These are phyloP conservation scores for Fusarium nematophilum DNA, from an alignment of 2,329 filamentous ascomycete species.

Conservation along the genomic window DNA sequence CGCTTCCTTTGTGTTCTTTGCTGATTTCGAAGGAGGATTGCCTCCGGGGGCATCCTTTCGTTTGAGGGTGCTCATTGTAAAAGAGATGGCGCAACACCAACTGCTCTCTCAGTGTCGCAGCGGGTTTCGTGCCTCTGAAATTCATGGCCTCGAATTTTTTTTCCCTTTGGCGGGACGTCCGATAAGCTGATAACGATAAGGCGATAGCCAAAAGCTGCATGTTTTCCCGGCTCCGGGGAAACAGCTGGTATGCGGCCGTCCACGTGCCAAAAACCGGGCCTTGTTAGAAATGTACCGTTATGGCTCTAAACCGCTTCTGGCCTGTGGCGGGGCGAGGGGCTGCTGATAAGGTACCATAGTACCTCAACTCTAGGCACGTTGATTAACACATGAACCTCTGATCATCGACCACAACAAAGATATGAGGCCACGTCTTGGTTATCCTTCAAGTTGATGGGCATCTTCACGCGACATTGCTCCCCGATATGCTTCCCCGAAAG, in stretches of 20 bases:
- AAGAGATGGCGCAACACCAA: slow-evolving; percentile 45
- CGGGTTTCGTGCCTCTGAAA: slow-evolving; percentile 32
- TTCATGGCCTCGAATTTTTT: slow-evolving; percentile 47
- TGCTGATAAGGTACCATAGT: not conserved
- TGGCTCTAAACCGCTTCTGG: slow-evolving; percentile 2
- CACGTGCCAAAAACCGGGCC: not conserved
- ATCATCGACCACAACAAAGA: slow-evolving; percentile 21
- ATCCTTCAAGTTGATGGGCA: slow-evolving; percentile 18
- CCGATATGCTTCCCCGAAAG: slow-evolving; percentile 50
- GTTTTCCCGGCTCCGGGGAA: slow-evolving; percentile 30
- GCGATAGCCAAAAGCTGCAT: slow-evolving; percentile 8
- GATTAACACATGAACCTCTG: slow-evolving; percentile 37
- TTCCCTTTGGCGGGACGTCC: slow-evolving; percentile 40
- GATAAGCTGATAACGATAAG: slow-evolving; percentile 39
- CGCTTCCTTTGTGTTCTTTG: slow-evolving; percentile 58
- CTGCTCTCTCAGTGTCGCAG: slow-evolving; percentile 36
- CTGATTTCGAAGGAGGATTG: slow-evolving; percentile 60
- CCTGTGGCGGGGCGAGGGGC: slow-evolving; percentile 12
- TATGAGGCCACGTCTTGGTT: slow-evolving; percentile 8
- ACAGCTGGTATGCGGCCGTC: not conserved
- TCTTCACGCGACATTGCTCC: not conserved
- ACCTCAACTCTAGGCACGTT: slow-evolving; percentile 29
- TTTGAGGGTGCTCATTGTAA: slow-evolving; percentile 66
- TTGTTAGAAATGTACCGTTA: not conserved
- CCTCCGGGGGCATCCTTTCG: slow-evolving; percentile 68